Base-by-base conservation (phyloP, 2,329 filamentous ascomycete genomes). In the Alternaria panax region DNA sequence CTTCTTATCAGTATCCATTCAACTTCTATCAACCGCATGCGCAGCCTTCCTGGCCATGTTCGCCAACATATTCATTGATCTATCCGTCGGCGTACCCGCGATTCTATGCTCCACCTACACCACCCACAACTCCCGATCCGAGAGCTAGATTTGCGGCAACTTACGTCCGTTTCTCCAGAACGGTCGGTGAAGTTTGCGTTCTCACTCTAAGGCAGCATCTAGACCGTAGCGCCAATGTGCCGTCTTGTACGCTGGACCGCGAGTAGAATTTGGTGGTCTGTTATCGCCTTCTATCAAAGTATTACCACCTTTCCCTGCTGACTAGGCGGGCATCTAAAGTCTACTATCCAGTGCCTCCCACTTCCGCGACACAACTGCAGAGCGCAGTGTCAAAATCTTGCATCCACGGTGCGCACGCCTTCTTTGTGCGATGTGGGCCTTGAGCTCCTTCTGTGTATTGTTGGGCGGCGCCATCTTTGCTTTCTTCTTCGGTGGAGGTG, bases 141-240 rank as follows among this genome's bases (percentile, higher is more conserved):
- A 81, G 80, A 0, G 85, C 84, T 9, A 88, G 77, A n/a, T 81
- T 80, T n/a, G 83, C 75, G 16, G 80, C 78, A 80, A 88, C 83
- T 1, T 71, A 71, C 0, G 69, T 70, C 86, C 85, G 87, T 7
- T 73, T 67, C 0, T 67, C 51, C 0, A 85, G 84, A 0, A 81
- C 72, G 76, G 41, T 14, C 80, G 72, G 2, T 73, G 71, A 30
- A 83, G 80, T 14, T 83, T 80, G 46, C 75, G 63, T 67, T 85
- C 86, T 85, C 86, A 88, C 6, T 70, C 61, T 3, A 78, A 76
- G 11, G 85, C 86, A 1, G 86, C 71, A 36, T 84, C 80, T 25
- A 88, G 78, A 1, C 86, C 85, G 57, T 87, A 88, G 9, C 83
- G 80, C 85, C 85, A 88, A 71, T 88, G 88, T 8, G 85, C 83